These are phyloP conservation scores for Aspergillus unguis DNA, from an alignment of 2,329 filamentous ascomycete species.

Conservation along the genomic window DNA sequence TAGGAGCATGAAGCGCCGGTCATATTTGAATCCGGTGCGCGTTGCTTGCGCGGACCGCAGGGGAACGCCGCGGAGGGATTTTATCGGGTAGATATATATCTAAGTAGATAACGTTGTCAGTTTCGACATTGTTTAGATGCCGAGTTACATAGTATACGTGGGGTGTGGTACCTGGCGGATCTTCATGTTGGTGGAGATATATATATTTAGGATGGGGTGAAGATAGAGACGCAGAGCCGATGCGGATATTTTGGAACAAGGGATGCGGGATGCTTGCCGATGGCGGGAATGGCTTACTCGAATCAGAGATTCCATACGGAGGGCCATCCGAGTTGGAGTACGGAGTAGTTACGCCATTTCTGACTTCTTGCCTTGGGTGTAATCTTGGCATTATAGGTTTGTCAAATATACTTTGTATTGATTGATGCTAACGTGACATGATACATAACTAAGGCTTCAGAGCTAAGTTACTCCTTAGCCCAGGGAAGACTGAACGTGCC, in stretches of 20 bases:
- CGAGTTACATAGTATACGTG: too few relatives aligned
- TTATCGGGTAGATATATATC: constrained; percentile 72
- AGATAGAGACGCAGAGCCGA: neutral
- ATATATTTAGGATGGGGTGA: neutral
- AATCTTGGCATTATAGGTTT: neutral
- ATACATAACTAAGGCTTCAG: constrained; percentile 13
- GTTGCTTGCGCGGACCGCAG: constrained; percentile 55
- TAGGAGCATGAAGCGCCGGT: constrained; percentile 69
- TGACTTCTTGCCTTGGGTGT: neutral
- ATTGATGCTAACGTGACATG: constrained; percentile 10
- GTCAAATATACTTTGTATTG: neutral
- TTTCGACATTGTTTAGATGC: neutral
- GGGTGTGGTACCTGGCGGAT: constrained; percentile 29
- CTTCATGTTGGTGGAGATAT: constrained; percentile 33
- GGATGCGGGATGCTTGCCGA: neutral
- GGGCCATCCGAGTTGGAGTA: neutral
- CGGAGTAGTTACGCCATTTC: neutral
- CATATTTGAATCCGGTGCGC: constrained; percentile 61
- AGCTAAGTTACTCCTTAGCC: constrained; percentile 57
- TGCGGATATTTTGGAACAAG: neutral
- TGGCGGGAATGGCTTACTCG: constrained; percentile 1
- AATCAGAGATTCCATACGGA: neutral
- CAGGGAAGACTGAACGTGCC: constrained; percentile 84
- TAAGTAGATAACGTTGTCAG: constrained; percentile 26
- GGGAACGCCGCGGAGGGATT: constrained; percentile 62